phyloP scores from a whole-genome alignment of 106 monocot genomes.

The Triglochin maritima region DNA sequence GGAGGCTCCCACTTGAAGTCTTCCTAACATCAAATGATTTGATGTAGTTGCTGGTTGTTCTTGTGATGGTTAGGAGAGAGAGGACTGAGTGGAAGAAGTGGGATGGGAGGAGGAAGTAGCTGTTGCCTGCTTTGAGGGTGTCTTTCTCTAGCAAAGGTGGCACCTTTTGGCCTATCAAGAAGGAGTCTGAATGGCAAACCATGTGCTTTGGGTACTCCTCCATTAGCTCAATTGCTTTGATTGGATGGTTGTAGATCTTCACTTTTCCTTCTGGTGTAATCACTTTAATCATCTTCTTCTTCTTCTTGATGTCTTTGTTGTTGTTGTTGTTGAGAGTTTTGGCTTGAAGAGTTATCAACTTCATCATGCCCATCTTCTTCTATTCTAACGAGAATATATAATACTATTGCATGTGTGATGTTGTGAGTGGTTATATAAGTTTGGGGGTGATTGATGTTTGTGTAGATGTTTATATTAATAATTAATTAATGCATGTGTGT shows the following conservation, averaged over 20 bases:
- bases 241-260: conserved; percentile 27
- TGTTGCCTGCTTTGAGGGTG: conserved; percentile 44
- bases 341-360: no score
- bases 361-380: no score
- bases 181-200: conserved; percentile 64
- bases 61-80: conserved; percentile 56
- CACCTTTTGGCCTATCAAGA: conserved; percentile 66
- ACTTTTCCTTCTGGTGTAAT: conserved; percentile 49
- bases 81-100: conserved; percentile 77
- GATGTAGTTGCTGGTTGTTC: background rate
- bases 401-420: no score
- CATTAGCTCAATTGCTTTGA: conserved; percentile 50
- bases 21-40: conserved; percentile 38
- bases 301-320: background rate
- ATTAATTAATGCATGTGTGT: no score
- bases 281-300: conserved; percentile 5
- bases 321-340: background rate
- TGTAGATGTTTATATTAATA: no score
- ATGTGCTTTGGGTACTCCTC: conserved; percentile 39
- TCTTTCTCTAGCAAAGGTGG: conserved; percentile 41
- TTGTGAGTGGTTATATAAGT: no score
- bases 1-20: conserved; percentile 41
- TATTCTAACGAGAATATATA: no score
- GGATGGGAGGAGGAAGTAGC: conserved; percentile 68
- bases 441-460: no score